These are phyloP conservation scores for Porpolomopsis calyptriformis DNA, from an alignment of 768 basidiomycete species.

Conservation along the genomic window DNA sequence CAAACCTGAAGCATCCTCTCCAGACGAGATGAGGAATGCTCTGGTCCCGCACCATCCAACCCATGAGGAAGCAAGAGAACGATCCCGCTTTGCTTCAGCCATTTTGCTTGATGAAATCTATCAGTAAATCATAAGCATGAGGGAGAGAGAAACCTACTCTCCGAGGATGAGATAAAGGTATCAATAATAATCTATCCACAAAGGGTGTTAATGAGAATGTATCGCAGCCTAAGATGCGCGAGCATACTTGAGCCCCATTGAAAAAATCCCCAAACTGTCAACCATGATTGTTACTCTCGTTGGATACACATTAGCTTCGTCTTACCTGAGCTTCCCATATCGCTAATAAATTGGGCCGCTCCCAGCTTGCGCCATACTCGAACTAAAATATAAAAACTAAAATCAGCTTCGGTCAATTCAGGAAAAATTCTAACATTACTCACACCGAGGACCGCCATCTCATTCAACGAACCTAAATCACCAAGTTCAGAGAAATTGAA, in stretches of 20 bases:
- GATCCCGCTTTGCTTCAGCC: constrained; percentile 85
- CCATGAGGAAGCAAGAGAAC: constrained; percentile 84
- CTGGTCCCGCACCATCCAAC: constrained; percentile 85
- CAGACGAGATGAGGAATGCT: constrained; percentile 82
- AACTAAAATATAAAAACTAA: constrained; percentile 37
- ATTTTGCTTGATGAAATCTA: constrained; percentile 53
- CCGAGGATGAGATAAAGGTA: constrained; percentile 74
- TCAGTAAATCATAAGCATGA: neutral
- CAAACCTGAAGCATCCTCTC: constrained; percentile 83
- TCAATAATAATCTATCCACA: constrained; percentile 67
- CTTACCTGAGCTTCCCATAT: constrained; percentile 88
- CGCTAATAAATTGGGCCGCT: constrained; percentile 65
- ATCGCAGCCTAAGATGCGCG: neutral
- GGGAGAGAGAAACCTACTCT: constrained; percentile 42
- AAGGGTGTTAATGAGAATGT: neutral
- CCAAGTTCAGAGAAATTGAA: neutral
- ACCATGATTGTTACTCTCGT: neutral
- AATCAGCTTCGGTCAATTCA: constrained; percentile 1
- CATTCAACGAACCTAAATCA: constrained; percentile 70
- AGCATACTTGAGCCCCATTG: constrained; percentile 66
- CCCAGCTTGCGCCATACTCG: constrained; percentile 88
- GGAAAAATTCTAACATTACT: constrained; percentile 18
- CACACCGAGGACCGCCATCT: constrained; percentile 81
- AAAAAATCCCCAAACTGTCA: constrained; percentile 85
- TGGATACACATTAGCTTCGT: neutral